A percentile compares a stretch with the other conserved stretches of the same genome.
Evolutionary conservation across 2,329 filamentous ascomycete genomes (phyloP).

Genomic region (Myriosclerotinia duriaeana): DNA sequence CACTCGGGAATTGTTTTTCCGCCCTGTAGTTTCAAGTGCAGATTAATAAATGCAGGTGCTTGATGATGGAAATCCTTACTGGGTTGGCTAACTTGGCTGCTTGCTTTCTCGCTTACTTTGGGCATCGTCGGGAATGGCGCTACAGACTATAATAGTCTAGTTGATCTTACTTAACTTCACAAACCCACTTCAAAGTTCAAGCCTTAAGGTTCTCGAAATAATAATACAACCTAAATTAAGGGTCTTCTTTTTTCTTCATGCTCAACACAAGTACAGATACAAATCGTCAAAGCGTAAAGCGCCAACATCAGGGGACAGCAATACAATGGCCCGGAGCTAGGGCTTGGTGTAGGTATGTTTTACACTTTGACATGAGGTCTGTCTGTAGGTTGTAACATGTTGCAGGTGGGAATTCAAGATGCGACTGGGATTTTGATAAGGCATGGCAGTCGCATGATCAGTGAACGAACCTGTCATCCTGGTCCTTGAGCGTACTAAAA

Average conservation of each 20-base stretch:
- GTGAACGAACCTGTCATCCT: slow-evolving; percentile 18
- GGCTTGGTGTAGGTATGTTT: background rate
- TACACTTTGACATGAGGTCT: slow-evolving; percentile 1
- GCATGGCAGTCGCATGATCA: slow-evolving; percentile 21
- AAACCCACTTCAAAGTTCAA: background rate
- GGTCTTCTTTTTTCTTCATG: slow-evolving; percentile 9
- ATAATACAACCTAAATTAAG: slow-evolving; percentile 2
- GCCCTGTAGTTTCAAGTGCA: background rate
- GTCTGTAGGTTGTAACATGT: slow-evolving; percentile 4
- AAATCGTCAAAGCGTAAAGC: slow-evolving; percentile 1
- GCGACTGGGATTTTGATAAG: background rate
- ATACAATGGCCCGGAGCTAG: background rate
- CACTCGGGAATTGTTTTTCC: slow-evolving; percentile 7
- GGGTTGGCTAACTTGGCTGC: background rate
- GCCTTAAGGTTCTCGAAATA: background rate
- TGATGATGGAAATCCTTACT: background rate
- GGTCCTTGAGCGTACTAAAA: slow-evolving; percentile 14
- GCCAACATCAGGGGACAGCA: background rate
- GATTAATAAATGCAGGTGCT: background rate
- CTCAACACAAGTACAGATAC: background rate
- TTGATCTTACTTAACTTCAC: background rate
- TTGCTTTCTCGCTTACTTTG: slow-evolving; percentile 20
- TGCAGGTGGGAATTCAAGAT: background rate
- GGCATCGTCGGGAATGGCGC: background rate
- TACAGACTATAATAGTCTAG: background rate